Evolutionary conservation across 176 grass and related monocot species (phyloP).

Genomic region (Alopecurus myosuroides): DNA sequence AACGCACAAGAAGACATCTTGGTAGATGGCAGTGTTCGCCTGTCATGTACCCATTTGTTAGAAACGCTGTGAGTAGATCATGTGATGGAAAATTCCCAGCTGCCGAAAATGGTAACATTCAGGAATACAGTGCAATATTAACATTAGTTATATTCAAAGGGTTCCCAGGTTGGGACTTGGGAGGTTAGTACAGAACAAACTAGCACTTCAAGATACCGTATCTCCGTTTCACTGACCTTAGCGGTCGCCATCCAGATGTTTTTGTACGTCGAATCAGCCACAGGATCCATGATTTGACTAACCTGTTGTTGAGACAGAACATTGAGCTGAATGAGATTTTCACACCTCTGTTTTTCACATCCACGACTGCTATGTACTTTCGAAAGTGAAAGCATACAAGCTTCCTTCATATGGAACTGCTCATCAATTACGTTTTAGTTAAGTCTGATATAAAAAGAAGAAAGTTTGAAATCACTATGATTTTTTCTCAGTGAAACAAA

Average conservation of each 20-base stretch:
- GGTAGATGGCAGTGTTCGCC: slow-evolving; percentile 86
- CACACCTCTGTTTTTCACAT: background rate
- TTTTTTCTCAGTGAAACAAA: background rate
- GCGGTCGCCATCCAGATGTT: slow-evolving; percentile 92
- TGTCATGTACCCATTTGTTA: slow-evolving; percentile 18
- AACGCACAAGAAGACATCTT: slow-evolving; percentile 93
- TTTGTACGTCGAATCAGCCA: slow-evolving; percentile 75
- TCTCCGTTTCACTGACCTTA: slow-evolving; percentile 50
- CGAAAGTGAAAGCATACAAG: background rate
- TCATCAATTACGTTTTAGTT: background rate
- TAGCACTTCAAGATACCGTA: background rate
- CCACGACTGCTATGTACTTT: background rate
- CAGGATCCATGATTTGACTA: slow-evolving; percentile 73
- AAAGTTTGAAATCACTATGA: background rate
- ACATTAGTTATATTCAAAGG: background rate
- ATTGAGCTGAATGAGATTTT: background rate
- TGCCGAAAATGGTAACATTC: background rate
- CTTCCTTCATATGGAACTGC: background rate
- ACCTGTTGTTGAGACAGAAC: slow-evolving; percentile 46
- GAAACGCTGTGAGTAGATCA: background rate
- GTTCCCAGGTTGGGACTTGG: background rate
- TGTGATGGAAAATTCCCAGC: background rate
- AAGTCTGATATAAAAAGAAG: background rate
- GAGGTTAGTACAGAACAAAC: background rate
- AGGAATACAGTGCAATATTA: background rate